Evolutionary conservation across 441 rosid species (phyloP).

Genomic region (Aquilaria agallochum): DNA sequence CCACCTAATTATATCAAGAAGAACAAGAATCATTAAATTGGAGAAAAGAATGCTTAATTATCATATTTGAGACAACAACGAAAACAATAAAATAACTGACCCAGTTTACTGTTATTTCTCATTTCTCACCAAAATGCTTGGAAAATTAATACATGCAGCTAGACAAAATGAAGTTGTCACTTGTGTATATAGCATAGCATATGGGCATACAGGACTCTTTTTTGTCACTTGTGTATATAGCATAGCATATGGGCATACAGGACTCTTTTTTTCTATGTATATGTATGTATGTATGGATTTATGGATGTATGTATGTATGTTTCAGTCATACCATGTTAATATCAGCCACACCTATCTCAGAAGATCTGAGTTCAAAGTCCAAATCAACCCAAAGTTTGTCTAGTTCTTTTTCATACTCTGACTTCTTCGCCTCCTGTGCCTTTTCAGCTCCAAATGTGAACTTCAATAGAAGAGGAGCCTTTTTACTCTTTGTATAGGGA

Average conservation of each 20-base stretch:
- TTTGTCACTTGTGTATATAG: background rate
- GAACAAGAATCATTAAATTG: background rate
- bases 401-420: slow-evolving; percentile 38
- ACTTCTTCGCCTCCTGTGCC: slow-evolving; percentile 22
- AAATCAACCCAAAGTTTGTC: slow-evolving; percentile 52
- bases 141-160: slow-evolving; percentile 1
- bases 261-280: too few relatives aligned
- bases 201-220: too few relatives aligned
- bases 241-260: too few relatives aligned
- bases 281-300: too few relatives aligned
- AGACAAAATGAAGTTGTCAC: too few relatives aligned
- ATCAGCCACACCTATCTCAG: slow-evolving; percentile 19
- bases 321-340: slow-evolving; percentile 23
- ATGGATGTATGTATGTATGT: too few relatives aligned
- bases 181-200: background rate
- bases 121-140: background rate
- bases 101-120: too few relatives aligned
- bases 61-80: slow-evolving; percentile 18
- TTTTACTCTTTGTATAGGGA: too few relatives aligned
- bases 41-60: slow-evolving; percentile 1
- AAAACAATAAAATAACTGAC: background rate
- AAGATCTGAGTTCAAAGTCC: slow-evolving; percentile 28
- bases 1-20: slow-evolving; percentile 16
- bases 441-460: slow-evolving; percentile 41
- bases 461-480: slow-evolving; percentile 12